These are phyloP conservation scores for Linnemannia zychae DNA, from an alignment of 192 early-diverging fungal genomes.

Conservation along the genomic window DNA sequence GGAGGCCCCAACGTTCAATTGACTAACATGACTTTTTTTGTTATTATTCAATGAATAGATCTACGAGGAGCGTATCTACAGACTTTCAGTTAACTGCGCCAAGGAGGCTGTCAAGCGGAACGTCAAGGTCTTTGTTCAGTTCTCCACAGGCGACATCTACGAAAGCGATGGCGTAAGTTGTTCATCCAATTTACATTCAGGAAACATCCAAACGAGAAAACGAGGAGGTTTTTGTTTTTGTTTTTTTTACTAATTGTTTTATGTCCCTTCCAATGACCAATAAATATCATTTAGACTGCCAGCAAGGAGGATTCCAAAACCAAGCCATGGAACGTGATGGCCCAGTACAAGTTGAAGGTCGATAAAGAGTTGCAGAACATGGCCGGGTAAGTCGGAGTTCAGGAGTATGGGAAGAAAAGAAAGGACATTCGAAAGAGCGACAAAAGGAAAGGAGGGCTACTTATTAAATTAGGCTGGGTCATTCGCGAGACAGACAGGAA, in stretches of 20 bases:
- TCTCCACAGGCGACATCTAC: conserved; percentile 93
- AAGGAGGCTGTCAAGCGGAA: conserved; percentile 82
- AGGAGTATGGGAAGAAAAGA: neutral
- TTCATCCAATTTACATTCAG: neutral
- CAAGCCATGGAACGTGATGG: conserved; percentile 86
- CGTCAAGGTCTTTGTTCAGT: conserved; percentile 80
- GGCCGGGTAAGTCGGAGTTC: conserved; percentile 62
- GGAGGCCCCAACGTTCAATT: neutral
- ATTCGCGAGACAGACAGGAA: neutral
- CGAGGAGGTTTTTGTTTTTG: neutral
- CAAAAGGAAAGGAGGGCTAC: neutral
- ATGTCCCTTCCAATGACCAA: neutral
- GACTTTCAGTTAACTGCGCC: conserved; percentile 77
- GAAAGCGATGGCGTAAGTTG: conserved; percentile 76
- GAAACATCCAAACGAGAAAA: neutral
- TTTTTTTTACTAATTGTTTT: neutral
- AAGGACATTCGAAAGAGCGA: neutral
- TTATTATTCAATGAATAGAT: conserved; percentile 59
- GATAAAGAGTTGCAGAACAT: conserved; percentile 85
- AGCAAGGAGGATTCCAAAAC: conserved; percentile 71
- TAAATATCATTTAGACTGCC: conserved; percentile 26
- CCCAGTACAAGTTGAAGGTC: conserved; percentile 80
- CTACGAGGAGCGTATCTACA: conserved; percentile 82
- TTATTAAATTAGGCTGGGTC: neutral
- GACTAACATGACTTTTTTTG: neutral